Evolutionary conservation across 116 monocot genomes (phyloP), one percentile per base, ranked within the genome.

Genomic region (Dioscorea cayenensis): DNA sequence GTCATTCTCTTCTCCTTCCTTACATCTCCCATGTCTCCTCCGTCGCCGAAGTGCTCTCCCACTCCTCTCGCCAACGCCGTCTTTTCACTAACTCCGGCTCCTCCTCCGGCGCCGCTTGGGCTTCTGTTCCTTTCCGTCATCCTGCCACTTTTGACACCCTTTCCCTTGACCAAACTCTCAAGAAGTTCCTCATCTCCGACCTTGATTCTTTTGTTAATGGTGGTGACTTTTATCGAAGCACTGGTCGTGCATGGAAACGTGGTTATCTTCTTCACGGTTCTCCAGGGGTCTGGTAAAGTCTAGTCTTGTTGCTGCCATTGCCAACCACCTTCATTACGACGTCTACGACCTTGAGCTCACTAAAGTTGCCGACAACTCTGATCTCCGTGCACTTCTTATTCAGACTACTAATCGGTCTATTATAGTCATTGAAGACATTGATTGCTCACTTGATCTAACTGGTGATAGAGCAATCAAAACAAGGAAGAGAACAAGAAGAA

Each of bases 331-430:
- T 60, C 73, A 73, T 29, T 95, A 92, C 67, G 95, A 95, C 66
- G 89, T 95, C 22, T 95, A 79, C 71, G 92, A 95, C 68, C 77
- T 95, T 10, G 95, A 95, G 79, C 89, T 95, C 71, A 95, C 95
- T 65, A 85, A 82, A 23, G 95, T 95, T 16, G 14, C 81, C 23
- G 80, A 81, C 82, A 95, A 95, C 78, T 75, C 87, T 2, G 91
- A 85, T 73, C 81, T 95, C 25, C 77, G 89, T 4, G 70, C 84
- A 17, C 83, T 95, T 25, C 84, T 95, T 63, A 78, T 91, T 49
- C 89, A 95, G 60, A 95, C 89, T 48, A 92, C 85, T 36, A 92
- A 84, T 78, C 86, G 92, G 19, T 95, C 95, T 20, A 52, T 95
- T 66, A 86, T 95, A 59, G 91, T 95, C 17, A 86, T 95, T 48